Conservation (phyloP, 169 alveolate species). For the Plasmodium knowlesi region DNA sequence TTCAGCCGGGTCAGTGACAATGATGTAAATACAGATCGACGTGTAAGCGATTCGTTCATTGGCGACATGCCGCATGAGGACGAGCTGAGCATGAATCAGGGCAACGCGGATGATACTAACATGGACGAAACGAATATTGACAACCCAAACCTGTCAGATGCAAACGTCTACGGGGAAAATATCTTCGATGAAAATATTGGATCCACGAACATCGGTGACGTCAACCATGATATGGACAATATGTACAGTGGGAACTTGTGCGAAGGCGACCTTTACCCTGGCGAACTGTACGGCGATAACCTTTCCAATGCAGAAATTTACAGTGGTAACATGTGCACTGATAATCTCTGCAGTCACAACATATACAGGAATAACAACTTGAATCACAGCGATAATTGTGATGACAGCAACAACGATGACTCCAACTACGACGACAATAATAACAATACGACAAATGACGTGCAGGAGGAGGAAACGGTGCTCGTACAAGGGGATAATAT, state of each 20-base stretch:
- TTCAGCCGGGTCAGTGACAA: not conserved
- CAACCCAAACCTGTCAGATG: not conserved
- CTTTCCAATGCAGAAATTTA: not conserved
- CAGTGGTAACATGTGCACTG: not conserved
- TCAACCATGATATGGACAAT: not conserved
- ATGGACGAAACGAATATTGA: conserved; percentile 1
- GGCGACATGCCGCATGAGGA: not conserved
- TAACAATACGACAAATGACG: not conserved
- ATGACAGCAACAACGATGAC: not conserved
- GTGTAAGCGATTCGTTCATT: not conserved
- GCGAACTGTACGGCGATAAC: not conserved
- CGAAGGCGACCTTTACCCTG: not conserved
- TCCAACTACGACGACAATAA: not conserved
- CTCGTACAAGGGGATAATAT: not conserved
- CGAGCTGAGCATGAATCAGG: not conserved
- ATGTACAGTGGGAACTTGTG: not conserved
- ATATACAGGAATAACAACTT: not conserved
- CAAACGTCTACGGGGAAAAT: not conserved
- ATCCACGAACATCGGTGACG: not conserved
- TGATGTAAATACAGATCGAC: not conserved
- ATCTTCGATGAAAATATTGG: not conserved
- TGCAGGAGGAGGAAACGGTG: conserved; percentile 3
- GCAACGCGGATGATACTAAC: not conserved
- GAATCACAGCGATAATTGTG: not conserved
- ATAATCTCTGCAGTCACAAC: not conserved